Percentiles rank a stretch among this genome's conserved stretches.
Conservation (phyloP, 78 protist species). For the Dictyostelium firmibasis region DNA sequence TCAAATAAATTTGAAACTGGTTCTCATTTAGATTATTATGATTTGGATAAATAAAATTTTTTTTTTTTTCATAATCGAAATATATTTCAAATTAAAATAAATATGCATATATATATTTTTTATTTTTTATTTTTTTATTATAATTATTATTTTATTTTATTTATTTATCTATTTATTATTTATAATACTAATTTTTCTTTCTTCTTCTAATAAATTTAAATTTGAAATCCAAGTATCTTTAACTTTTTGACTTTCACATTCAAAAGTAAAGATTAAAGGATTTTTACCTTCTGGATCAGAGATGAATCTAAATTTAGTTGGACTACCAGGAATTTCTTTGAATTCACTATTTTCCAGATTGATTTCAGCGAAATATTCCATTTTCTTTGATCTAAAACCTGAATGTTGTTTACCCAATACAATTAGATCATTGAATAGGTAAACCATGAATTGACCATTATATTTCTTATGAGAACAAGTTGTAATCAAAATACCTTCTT, state of each 20-base stretch:
- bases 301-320: conserved; percentile 50
- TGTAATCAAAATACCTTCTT: conserved; percentile 53
- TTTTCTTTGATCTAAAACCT: conserved; percentile 17
- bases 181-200: conserved; percentile 6
- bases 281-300: conserved; percentile 59
- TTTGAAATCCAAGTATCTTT: conserved; percentile 55
- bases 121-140: not conserved
- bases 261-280: conserved; percentile 61
- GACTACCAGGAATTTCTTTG: conserved; percentile 33
- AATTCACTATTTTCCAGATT: conserved; percentile 51
- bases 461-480: conserved; percentile 43
- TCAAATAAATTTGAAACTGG: conserved; percentile 4
- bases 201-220: conserved; percentile 51
- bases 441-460: conserved; percentile 42
- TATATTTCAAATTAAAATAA: too few species aligned
- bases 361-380: conserved; percentile 42
- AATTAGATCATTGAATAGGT: conserved; percentile 55
- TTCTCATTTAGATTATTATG: conserved; percentile 53
- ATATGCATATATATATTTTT: too few species aligned
- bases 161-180: not conserved
- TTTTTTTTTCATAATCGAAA: too few species aligned
- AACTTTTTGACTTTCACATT: not conserved
- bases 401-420: conserved; percentile 35
- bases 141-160: not conserved
- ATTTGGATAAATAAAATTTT: not conserved